Percentiles rank a stretch among this genome's conserved stretches.
These are phyloP conservation scores for Rhodamnia rubescens DNA, from an alignment of 345 rosid species.

Conservation along the genomic window DNA sequence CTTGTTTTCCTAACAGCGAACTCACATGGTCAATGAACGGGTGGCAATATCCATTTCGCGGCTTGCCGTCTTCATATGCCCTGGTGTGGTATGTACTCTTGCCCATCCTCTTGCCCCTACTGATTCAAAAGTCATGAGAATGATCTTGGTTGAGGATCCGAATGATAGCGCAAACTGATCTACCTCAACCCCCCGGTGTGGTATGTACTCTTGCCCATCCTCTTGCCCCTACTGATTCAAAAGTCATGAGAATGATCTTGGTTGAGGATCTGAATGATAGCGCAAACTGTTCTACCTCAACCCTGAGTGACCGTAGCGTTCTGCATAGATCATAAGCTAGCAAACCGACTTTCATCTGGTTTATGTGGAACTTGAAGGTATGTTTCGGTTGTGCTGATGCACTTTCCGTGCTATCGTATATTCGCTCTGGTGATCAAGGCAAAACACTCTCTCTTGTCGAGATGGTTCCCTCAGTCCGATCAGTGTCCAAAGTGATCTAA, in stretches of 20 bases:
- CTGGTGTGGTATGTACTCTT: slow-evolving; percentile 48
- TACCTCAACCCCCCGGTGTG: slow-evolving; percentile 37
- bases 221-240: background rate
- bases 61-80: slow-evolving; percentile 73
- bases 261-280: background rate
- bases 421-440: slow-evolving; percentile 62
- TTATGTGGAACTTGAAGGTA: slow-evolving; percentile 43
- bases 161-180: background rate
- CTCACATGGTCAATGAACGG: slow-evolving; percentile 24
- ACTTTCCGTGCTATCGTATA: slow-evolving; percentile 68
- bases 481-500: slow-evolving; percentile 25
- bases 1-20: background rate
- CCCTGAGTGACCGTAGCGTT: background rate
- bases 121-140: background rate
- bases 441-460: slow-evolving; percentile 50
- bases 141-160: background rate
- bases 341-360: background rate
- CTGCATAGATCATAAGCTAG: background rate
- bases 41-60: slow-evolving; percentile 99
- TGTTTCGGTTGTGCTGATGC: slow-evolving; percentile 75
- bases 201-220: slow-evolving; percentile 20
- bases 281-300: background rate
- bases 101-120: background rate
- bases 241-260: background rate
- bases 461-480: slow-evolving; percentile 74